A percentile compares a stretch with the other conserved stretches of the same genome.
Conservation (phyloP, 1,284 basidiomycete genomes). For the Heliocybe sulcata region DNA sequence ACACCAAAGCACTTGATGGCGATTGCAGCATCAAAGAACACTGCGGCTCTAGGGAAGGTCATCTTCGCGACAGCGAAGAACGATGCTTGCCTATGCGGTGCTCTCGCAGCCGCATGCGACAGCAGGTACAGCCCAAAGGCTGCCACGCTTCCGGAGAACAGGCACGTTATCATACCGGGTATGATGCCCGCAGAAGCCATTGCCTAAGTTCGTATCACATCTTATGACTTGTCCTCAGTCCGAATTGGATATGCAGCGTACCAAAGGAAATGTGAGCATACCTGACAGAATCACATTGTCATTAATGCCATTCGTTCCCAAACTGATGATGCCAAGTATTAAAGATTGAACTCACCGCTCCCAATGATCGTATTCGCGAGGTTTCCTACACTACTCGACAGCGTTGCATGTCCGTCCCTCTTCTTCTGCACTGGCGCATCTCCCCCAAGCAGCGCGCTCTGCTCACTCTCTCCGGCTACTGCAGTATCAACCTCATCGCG, state of each 20-base stretch:
- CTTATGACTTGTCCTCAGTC: neutral
- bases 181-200: constrained; percentile 83
- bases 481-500: constrained; percentile 12
- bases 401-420: constrained; percentile 56
- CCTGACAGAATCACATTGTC: constrained; percentile 31
- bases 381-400: constrained; percentile 68
- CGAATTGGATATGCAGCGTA: constrained; percentile 22
- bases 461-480: constrained; percentile 32
- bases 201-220: constrained; percentile 36
- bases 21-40: constrained; percentile 91
- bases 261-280: constrained; percentile 80
- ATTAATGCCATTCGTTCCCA: constrained; percentile 6
- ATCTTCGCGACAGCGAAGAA: constrained; percentile 85
- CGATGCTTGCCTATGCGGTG: constrained; percentile 71
- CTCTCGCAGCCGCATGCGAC: constrained; percentile 77
- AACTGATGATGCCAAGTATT: neutral
- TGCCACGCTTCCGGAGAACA: constrained; percentile 78
- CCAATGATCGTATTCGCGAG: constrained; percentile 85
- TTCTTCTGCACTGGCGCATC: constrained; percentile 25
- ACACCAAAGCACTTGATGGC: constrained; percentile 97
- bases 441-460: constrained; percentile 45
- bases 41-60: constrained; percentile 78
- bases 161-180: constrained; percentile 83
- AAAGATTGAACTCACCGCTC: constrained; percentile 49
- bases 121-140: constrained; percentile 89